These are phyloP conservation scores for Pseudopithomyces maydicus DNA, from an alignment of 2,329 filamentous ascomycete genomes.

Conservation along the genomic window DNA sequence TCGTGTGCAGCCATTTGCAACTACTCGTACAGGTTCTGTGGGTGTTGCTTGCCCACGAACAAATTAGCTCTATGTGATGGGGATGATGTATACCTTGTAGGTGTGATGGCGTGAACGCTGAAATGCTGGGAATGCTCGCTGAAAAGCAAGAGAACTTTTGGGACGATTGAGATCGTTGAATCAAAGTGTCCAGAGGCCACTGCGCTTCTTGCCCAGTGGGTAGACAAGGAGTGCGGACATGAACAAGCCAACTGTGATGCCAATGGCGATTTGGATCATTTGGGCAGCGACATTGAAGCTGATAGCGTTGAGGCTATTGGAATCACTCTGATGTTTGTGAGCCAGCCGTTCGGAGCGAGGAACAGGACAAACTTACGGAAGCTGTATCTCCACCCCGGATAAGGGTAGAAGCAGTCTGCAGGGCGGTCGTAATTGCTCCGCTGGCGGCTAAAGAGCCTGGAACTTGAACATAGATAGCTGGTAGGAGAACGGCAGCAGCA, in stretches of 20 bases:
- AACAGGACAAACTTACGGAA: constrained; percentile 18
- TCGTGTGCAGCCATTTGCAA: not conserved
- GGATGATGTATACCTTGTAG: not conserved
- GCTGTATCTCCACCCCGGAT: constrained; percentile 24
- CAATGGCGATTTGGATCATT: constrained; percentile 58
- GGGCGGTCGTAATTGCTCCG: constrained; percentile 34
- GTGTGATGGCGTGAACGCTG: not conserved
- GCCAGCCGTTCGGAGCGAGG: not conserved
- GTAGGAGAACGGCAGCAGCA: constrained; percentile 41
- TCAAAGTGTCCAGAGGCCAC: constrained; percentile 40
- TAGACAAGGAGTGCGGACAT: constrained; percentile 55
- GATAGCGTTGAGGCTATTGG: constrained; percentile 11
- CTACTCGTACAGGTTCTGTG: constrained; percentile 6
- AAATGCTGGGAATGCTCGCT: not conserved
- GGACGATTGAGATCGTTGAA: not conserved
- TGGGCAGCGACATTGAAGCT: constrained; percentile 52
- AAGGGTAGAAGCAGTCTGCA: constrained; percentile 32
- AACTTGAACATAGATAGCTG: constrained; percentile 41
- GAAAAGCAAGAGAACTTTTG: not conserved
- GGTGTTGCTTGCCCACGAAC: not conserved
- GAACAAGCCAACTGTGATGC: constrained; percentile 57
- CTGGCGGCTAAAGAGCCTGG: constrained; percentile 38
- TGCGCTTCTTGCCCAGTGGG: constrained; percentile 55
- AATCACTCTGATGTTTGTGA: constrained; percentile 3
- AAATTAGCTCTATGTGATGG: constrained; percentile 2